Evolutionary conservation across 768 basidiomycete genomes (phyloP), one percentile per base, ranked within the genome.

Genomic region (Mycena galericulata): DNA sequence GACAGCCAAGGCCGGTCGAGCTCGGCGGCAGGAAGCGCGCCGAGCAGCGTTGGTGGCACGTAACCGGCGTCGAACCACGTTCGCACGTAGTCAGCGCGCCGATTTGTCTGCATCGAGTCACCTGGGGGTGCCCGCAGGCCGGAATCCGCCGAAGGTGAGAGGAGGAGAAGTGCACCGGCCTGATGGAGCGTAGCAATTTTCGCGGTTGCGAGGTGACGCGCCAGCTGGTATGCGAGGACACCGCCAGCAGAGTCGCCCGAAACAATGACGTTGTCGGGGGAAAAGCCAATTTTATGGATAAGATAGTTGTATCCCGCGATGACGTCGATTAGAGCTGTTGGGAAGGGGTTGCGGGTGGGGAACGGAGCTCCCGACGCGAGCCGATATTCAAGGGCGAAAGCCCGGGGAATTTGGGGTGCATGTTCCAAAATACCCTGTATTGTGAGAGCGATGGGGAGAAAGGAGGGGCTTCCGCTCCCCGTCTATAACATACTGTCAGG

Each of bases 191-290:
- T 58, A 36, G 75, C 40, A 12, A 51, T 15, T 24, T 45, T 43
- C 8, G 24, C 38, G 15, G 20, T 20, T 1, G 45, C 27, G 38
- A 86, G 66, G 73, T 86, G 83, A 3, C 82, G 79, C 1, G 75
- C 68, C 41, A 86, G 73, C 20, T 79, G 78, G 15, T 84, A 66
- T 0, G 83, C 84, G 30, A 89, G 77, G 67, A 86, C 83, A 1
- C 83, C 89, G 0, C 89, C 89, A 0, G 89, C 86, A 1, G 87
- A 88, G 51, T 89, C 88, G 8, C 88, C 89, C 6, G 74, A 71
- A 9, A 89, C 58, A 64, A 87, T 78, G 62, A 90, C 82, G 59
- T 86, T 77, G 24, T 62, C 26, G 1, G 87, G 80, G 5, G 68
- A 55, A 73, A 88, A 85, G 0, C 82, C 81, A 32, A 85, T 73